Evolutionary conservation across 1,284 basidiomycete species (phyloP).

Genomic region (Dichomitus squalens): DNA sequence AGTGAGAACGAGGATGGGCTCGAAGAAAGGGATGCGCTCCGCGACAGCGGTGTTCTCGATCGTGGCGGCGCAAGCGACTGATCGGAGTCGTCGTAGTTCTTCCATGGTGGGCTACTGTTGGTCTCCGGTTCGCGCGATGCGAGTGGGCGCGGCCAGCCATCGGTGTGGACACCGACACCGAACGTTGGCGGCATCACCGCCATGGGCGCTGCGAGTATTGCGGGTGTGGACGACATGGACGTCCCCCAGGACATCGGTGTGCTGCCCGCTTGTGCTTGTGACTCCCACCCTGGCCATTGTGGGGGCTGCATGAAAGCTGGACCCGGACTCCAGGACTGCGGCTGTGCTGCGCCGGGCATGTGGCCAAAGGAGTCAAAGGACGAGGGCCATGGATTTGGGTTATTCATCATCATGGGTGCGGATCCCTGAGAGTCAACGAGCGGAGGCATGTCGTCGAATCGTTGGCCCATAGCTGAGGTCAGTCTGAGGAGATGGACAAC

Average conservation of each 20-base stretch:
- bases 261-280: background rate
- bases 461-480: constrained; percentile 10
- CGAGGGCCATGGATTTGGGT: background rate
- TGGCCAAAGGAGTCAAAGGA: background rate
- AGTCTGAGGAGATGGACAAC: constrained; percentile 12
- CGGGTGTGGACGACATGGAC: constrained; percentile 6
- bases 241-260: constrained; percentile 9
- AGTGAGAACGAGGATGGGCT: constrained; percentile 18
- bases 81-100: constrained; percentile 6
- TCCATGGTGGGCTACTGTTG: constrained; percentile 8
- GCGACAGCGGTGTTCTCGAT: constrained; percentile 19
- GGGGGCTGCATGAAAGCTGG: background rate
- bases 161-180: constrained; percentile 3
- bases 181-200: constrained; percentile 8
- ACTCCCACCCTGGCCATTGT: constrained; percentile 3
- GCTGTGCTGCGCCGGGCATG: constrained; percentile 1
- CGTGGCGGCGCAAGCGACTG: constrained; percentile 3
- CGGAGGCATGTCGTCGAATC: constrained; percentile 15
- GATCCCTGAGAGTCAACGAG: constrained; percentile 13
- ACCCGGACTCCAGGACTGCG: background rate
- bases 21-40: constrained; percentile 19
- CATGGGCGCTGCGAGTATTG: constrained; percentile 17
- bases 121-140: background rate
- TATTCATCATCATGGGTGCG: constrained; percentile 7
- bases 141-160: constrained; percentile 19